Base-by-base conservation (phyloP, 768 basidiomycete genomes). In the Pleurotus pulmonarius region DNA sequence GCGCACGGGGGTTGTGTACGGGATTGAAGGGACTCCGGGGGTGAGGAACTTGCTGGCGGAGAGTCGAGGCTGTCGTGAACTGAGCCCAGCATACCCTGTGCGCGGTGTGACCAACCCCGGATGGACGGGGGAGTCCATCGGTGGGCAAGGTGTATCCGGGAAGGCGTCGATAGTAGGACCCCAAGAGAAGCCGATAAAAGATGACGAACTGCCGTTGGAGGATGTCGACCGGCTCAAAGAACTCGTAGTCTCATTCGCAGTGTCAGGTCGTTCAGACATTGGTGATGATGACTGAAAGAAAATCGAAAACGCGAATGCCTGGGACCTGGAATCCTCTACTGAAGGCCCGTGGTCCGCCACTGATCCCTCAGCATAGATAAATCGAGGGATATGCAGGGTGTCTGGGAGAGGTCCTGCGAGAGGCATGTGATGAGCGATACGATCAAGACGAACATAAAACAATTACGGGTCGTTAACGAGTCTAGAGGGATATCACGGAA, bases 121-220 rank as follows among this genome's bases (percentile, higher is more conserved):
- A 59, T 6, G 68, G 68, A 9, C 20, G 20, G 39, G 20, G 53
- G 26, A 58, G 41, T 45, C 60, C 49, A 47, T 56, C 34, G 49
- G 49, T 37, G 4, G 49, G 38, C 13, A 60, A 18, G 51, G 48
- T 26, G 58, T 47, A 16, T 63, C 65, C 3, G 72, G 69, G 67
- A 92, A 91, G 1, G 86, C 89, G 39, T 86, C 79, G 5, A 70
- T 60, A 0, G 77, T 60, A 0, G 92, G 92, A 4, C 92, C 92
- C 92, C 92, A 94, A 3, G 92, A 91, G 69, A 94, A 94, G 1
- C 92, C 92, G 56, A 92, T 86, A 63, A 92, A 92, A 22, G 73
- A 66, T 1, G 81, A 70, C 5, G 13, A 18, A 49, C 9, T 43
- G 41, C 13, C 18, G 47, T 24, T 40, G 16, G 37, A 44, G 12